Conservation (phyloP, 495 filamentous ascomycete genomes). For the Talaromyces stipitatus region DNA sequence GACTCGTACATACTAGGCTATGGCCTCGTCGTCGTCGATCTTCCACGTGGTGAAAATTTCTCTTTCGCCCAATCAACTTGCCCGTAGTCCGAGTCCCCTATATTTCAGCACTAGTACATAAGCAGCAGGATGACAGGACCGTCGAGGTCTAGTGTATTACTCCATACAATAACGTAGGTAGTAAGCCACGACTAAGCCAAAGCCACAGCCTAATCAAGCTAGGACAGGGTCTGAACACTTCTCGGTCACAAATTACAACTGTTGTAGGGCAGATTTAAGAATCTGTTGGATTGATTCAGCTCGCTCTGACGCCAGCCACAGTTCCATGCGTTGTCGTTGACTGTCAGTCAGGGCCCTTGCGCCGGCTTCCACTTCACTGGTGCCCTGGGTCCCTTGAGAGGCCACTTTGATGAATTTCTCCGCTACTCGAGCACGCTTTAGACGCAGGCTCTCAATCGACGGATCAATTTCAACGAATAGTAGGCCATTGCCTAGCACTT, state of each 20-base stretch:
- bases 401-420: slow-evolving; percentile 29
- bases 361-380: slow-evolving; percentile 9
- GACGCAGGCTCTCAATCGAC: slow-evolving; percentile 33
- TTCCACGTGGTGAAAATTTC: slow-evolving; percentile 15
- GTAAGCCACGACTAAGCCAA: no score
- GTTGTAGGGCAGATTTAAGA: slow-evolving; percentile 28
- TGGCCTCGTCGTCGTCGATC: slow-evolving; percentile 11
- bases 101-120: not conserved
- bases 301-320: slow-evolving; percentile 31
- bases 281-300: slow-evolving; percentile 28
- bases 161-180: no score
- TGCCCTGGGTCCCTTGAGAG: slow-evolving; percentile 10
- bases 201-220: no score
- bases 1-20: not conserved
- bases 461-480: slow-evolving; percentile 28
- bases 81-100: not conserved
- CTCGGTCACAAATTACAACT: slow-evolving; percentile 4
- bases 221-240: not conserved
- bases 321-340: slow-evolving; percentile 12
- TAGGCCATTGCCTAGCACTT: slow-evolving; percentile 19
- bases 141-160: not conserved
- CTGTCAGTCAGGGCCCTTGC: slow-evolving; percentile 12
- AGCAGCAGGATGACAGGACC: not conserved
- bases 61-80: not conserved
- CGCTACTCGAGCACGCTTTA: slow-evolving; percentile 31